Conservation (phyloP, 1,284 basidiomycete genomes). For the Schizophyllum amplum region DNA sequence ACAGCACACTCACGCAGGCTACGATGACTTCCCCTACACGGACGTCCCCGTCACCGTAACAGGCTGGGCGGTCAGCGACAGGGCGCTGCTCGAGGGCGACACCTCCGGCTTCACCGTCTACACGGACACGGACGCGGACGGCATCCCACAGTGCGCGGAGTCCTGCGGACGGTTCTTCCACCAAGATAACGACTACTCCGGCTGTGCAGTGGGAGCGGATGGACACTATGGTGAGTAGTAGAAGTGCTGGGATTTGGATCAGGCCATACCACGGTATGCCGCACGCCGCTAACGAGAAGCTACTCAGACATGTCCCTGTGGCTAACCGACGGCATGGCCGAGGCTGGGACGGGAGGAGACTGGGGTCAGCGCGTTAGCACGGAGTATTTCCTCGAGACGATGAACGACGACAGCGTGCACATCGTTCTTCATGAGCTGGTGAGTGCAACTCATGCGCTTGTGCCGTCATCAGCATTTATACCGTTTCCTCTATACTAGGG, state of each 20-base stretch:
- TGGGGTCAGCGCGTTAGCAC: conserved; percentile 8
- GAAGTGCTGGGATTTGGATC: too few species aligned
- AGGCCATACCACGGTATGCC: too few species aligned
- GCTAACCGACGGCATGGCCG: conserved; percentile 5
- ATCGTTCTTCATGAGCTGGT: conserved; percentile 8
- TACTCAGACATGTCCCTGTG: conserved; percentile 2
- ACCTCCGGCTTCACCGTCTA: conserved; percentile 7
- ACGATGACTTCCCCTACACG: conserved; percentile 8
- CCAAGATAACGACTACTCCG: conserved; percentile 10
- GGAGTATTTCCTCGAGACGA: conserved; percentile 5
- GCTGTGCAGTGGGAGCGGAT: conserved; percentile 9
- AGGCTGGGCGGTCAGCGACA: conserved; percentile 8
- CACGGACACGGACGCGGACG: conserved; percentile 8
- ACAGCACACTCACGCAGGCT: not conserved
- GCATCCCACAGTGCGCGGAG: conserved; percentile 8
- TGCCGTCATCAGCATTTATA: too few species aligned
- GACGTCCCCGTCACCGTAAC: conserved; percentile 7
- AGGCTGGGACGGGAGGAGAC: conserved; percentile 6
- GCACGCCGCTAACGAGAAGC: too few species aligned
- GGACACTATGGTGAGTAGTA: conserved; percentile 11
- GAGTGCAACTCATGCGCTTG: not conserved
- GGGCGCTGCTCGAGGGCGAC: conserved; percentile 4
- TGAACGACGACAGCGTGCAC: conserved; percentile 5
- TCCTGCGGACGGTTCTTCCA: conserved; percentile 13
- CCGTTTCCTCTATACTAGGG: too few species aligned